phyloP scores from a whole-genome alignment of 2,329 filamentous ascomycete genomes.

The Amphichorda felina region DNA sequence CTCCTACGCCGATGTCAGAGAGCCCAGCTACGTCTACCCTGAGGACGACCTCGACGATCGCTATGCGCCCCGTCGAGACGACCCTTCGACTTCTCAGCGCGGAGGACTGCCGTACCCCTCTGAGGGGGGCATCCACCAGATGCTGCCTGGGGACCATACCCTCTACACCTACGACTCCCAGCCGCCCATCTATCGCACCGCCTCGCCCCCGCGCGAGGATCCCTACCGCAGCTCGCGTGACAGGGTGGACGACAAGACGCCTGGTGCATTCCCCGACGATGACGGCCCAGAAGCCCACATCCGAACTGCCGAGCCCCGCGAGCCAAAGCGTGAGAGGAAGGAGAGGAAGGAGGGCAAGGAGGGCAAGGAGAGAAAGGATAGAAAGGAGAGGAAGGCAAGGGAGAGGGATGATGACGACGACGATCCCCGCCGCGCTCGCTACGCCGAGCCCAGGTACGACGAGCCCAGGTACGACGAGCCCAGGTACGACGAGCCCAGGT shows the following conservation, averaged over 20 bases:
- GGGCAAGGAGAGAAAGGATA: background rate
- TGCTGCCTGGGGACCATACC: conserved; percentile 23
- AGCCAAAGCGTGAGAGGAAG: conserved; percentile 1
- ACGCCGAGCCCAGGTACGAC: no score
- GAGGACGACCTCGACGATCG: conserved; percentile 28
- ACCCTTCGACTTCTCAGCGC: conserved; percentile 16
- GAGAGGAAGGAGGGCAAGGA: conserved; percentile 1
- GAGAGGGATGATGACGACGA: conserved; percentile 6
- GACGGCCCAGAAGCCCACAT: no score
- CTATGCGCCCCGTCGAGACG: conserved; percentile 17
- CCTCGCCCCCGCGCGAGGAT: conserved; percentile 20
- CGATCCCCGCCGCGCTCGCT: background rate
- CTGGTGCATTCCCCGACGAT: conserved; percentile 21
- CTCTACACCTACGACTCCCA: conserved; percentile 27
- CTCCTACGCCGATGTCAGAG: conserved; percentile 25
- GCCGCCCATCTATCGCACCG: conserved; percentile 18
- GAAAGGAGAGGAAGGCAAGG: background rate
- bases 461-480: no score
- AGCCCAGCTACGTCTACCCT: conserved; percentile 27
- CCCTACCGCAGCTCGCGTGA: conserved; percentile 24
- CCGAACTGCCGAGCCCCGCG: background rate
- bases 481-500: no score
- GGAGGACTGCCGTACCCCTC: conserved; percentile 24
- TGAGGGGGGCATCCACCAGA: conserved; percentile 21
- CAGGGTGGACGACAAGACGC: conserved; percentile 15